Base-by-base conservation (phyloP, 208 protist genomes). In the Herpetomonas samuelpessoai region DNA sequence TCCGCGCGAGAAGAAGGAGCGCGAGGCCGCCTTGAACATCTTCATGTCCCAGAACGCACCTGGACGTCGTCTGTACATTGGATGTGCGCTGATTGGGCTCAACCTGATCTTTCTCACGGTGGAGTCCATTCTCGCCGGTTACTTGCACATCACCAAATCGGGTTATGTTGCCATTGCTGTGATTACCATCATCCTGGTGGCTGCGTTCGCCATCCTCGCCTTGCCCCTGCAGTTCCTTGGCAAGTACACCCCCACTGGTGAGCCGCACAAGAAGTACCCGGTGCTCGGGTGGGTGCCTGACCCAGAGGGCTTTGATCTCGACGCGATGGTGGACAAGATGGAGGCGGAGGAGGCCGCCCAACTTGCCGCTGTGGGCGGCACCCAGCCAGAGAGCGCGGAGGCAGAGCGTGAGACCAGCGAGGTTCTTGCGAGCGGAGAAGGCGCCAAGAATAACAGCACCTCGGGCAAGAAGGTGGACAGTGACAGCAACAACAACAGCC, bases 181-280 rank as follows among this genome's bases (percentile, higher is more conserved):
- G n/a, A 48, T 93, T 0, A 56, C 63, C 0, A 55, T 88, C 10
- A 6, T 82, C 18, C 47, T 93, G n/a, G 65, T 90, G 47, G 65
- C 58, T 25, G 57, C 65, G 46, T 93, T 90, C 30, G 26, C 67
- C 18, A 12, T 81, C 27, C 75, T 90, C 25, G 72, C 78, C 52
- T 46, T 88, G 65, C 86, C 86, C 16, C 71, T 92, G 21, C 75
- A 87, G 72, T 68, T 78, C 28, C 69, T 92, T 2, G 86, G 81
- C 25, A 55, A 57, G 46, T 89, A 86, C 73, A 71, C 70, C 4
- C 66, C 68, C 25, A 71, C 80, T 31, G 46, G 68, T 62, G 54
- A 68, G 55, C n/a, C 22, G 10, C 51, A 83, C 65, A 73, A 66
- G 25, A 53, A 81, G 25, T 81, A 80, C 54, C 60, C 57, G 2